Evolutionary conservation across 2,329 filamentous ascomycete species (phyloP), one percentile per base, ranked within the genome.

Genomic region (Elsinoe ampelina): DNA sequence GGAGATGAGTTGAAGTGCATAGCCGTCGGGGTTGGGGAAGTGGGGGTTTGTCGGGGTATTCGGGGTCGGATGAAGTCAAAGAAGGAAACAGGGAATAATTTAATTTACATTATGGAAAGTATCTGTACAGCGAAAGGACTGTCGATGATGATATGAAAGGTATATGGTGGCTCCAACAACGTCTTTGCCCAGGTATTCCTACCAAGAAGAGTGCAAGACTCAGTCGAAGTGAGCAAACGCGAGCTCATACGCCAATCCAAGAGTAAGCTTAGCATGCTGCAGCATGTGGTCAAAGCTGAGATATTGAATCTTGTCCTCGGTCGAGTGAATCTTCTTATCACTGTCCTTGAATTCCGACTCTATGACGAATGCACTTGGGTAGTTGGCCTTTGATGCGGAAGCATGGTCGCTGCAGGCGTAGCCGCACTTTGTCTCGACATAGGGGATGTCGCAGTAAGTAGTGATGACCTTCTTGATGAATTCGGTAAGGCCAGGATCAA

Each of bases 401-500:
- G 84, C 85, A 62, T 89, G 86, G 64, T 89, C 86, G 6, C 82
- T 86, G 73, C 86, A 89, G 41, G 89, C 89, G 67, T 95, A 95
- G 38, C 89, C 89, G 66, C 89, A 95, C 75, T 92, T 87, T 15
- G 89, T 95, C 72, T 91, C 81, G 52, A 92, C 80, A 71, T 85
- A 95, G 7, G 89, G 87, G 60, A 97, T 93, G 54, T 83, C 80
- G 73, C 91, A 96, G 76, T 97, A 97, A 75, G 82, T 82, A 32
- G 82, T 85, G 62, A 96, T 86, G 59, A 95, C 81, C 65, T 85
- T 80, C 78, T 95, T 95, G 77, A 96, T 92, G 71, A 96, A 97
- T 6, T 80, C 77, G 4, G 92, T 97, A 63, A 97, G 76, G 55
- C 80, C 84, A 2, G 83, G 75, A 68, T 96, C 87, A 43, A 97